Evolutionary conservation across 1,284 basidiomycete species (phyloP).

Genomic region (Rhizoctonia solani): DNA sequence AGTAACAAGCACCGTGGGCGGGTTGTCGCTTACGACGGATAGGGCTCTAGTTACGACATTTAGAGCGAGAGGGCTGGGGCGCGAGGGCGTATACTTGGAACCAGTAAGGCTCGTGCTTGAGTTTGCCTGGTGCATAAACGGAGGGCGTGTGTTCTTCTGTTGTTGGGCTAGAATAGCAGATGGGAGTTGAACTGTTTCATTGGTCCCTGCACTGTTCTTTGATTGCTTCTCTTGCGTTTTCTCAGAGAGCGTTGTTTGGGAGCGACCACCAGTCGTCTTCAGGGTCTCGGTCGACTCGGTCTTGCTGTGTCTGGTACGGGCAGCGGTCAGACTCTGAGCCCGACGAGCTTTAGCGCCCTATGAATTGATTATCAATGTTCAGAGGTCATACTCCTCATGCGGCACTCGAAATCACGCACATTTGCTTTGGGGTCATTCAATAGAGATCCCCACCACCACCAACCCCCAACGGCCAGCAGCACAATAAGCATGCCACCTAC

Average conservation of each 20-base stretch:
- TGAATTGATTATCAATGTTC: not conserved
- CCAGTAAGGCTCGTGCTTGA: constrained; percentile 15
- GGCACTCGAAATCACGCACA: not conserved
- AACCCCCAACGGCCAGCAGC: constrained; percentile 15
- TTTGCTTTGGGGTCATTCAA: not conserved
- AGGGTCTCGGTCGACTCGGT: constrained; percentile 16
- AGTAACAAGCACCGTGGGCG: not conserved
- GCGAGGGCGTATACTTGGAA: constrained; percentile 19
- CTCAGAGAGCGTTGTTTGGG: not conserved
- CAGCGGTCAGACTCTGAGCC: not conserved
- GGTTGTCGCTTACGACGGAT: constrained; percentile 1
- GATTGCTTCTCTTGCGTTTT: not conserved
- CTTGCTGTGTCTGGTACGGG: not conserved
- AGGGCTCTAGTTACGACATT: constrained; percentile 2
- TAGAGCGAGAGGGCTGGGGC: constrained; percentile 15
- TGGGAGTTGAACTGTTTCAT: constrained; percentile 21
- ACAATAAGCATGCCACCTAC: constrained; percentile 19
- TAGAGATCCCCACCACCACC: constrained; percentile 29
- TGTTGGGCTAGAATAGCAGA: constrained; percentile 14
- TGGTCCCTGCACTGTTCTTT: not conserved
- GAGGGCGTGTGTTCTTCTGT: not conserved
- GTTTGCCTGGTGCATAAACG: not conserved
- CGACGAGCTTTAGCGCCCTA: constrained; percentile 15
- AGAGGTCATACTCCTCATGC: not conserved
- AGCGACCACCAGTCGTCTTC: not conserved